phyloP scores from a whole-genome alignment of 495 filamentous ascomycete genomes.

The Penicillium turbatum region DNA sequence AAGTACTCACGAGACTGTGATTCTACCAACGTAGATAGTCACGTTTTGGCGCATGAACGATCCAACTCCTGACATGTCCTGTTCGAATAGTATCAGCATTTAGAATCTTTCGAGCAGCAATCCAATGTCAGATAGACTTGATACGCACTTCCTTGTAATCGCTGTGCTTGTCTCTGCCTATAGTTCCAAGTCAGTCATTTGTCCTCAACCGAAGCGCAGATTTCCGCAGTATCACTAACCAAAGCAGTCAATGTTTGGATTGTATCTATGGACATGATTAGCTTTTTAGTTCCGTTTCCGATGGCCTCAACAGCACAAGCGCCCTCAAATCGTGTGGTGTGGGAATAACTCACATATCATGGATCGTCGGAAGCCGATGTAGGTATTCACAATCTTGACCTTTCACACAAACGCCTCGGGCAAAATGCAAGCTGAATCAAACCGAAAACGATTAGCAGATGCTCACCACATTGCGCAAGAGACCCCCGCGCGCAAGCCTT shows the following conservation, averaged over 20 bases:
- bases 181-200: not conserved
- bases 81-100: conserved; percentile 54
- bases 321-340: not conserved
- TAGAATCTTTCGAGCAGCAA: too few species aligned
- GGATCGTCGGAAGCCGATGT: conserved; percentile 69
- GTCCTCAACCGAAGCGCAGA: not conserved
- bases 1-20: not conserved
- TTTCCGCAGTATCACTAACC: conserved; percentile 54
- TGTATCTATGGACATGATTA: conserved; percentile 43
- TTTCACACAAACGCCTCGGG: conserved; percentile 73
- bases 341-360: conserved; percentile 52
- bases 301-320: not conserved
- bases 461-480: not conserved
- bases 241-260: conserved; percentile 89
- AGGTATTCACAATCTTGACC: conserved; percentile 93
- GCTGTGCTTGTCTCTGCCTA: conserved; percentile 16
- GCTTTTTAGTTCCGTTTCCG: not conserved
- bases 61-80: conserved; percentile 93
- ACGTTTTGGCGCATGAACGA: conserved; percentile 85
- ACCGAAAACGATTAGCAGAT: conserved; percentile 4
- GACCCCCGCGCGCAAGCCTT: not conserved
- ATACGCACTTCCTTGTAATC: conserved; percentile 35
- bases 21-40: conserved; percentile 79
- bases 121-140: not conserved
- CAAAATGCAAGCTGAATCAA: conserved; percentile 63